A percentile compares a stretch with the other conserved stretches of the same genome.
Conservation (phyloP, 805 yeast species). For the Yarrowia hollandica region DNA sequence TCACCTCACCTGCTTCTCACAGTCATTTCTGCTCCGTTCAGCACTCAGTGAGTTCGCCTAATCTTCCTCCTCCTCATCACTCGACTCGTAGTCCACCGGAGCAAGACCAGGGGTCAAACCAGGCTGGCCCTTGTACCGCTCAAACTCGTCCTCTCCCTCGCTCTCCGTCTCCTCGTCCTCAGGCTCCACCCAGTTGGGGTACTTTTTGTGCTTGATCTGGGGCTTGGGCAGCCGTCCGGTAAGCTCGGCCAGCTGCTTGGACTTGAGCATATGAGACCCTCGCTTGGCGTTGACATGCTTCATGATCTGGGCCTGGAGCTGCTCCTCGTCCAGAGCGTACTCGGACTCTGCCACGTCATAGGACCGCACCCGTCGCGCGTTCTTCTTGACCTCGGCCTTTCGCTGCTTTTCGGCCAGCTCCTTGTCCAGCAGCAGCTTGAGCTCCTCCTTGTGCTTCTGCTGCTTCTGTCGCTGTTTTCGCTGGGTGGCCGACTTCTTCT, state of each 20-base stretch:
- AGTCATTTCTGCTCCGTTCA: too few species aligned
- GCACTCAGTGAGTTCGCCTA: too few species aligned
- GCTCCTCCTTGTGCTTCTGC: slow-evolving; percentile 13
- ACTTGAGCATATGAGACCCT: slow-evolving; percentile 8
- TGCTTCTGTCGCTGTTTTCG: slow-evolving; percentile 16
- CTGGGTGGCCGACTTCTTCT: slow-evolving; percentile 24
- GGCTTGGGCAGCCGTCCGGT: slow-evolving; percentile 9
- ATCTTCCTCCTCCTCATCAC: slow-evolving; percentile 30
- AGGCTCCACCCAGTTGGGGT: slow-evolving; percentile 14
- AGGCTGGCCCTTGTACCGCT: slow-evolving; percentile 22
- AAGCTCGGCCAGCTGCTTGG: slow-evolving; percentile 12
- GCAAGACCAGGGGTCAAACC: slow-evolving; percentile 39
- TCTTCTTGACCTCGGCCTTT: slow-evolving; percentile 17
- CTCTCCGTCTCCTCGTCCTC: slow-evolving; percentile 21
- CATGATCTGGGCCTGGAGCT: slow-evolving; percentile 16
- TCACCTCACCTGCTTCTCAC: too few species aligned
- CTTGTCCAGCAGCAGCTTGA: slow-evolving; percentile 10
- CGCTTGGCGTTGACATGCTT: slow-evolving; percentile 3
- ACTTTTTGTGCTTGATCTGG: slow-evolving; percentile 2
- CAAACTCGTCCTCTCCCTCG: slow-evolving; percentile 25
- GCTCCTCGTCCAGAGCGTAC: slow-evolving; percentile 16
- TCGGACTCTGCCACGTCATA: slow-evolving; percentile 25
- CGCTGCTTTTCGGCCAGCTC: slow-evolving; percentile 14
- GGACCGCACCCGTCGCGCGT: background rate
- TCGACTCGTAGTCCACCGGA: slow-evolving; percentile 36